phyloP scores from a whole-genome alignment of 2,329 filamentous ascomycete species.

The Curvularia verruculosa region DNA sequence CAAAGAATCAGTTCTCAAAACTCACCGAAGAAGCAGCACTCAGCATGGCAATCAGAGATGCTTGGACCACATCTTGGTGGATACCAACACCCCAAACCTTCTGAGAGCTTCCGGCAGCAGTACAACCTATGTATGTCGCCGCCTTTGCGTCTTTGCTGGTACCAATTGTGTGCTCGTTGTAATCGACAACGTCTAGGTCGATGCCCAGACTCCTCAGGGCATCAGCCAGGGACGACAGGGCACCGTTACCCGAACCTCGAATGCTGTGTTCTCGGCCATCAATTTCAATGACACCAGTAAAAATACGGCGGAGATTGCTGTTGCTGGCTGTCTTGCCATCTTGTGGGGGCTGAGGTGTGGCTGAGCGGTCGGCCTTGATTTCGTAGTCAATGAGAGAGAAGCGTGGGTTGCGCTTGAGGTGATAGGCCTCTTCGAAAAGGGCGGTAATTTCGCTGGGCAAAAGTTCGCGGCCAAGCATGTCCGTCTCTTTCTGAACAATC shows the following conservation, averaged over 20 bases:
- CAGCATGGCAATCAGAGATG: constrained; percentile 82
- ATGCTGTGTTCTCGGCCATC: constrained; percentile 81
- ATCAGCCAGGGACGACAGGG: constrained; percentile 85
- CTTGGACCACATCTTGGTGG: constrained; percentile 90
- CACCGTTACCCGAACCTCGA: constrained; percentile 82
- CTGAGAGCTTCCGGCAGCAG: constrained; percentile 67
- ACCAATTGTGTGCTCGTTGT: constrained; percentile 95
- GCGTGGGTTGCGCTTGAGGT: constrained; percentile 79
- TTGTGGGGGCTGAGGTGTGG: constrained; percentile 71
- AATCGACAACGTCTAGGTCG: constrained; percentile 88
- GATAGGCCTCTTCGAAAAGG: constrained; percentile 89
- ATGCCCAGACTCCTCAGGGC: constrained; percentile 80
- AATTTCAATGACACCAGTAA: constrained; percentile 82
- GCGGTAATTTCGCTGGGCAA: constrained; percentile 81
- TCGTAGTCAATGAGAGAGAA: constrained; percentile 91
- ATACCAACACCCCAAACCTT: constrained; percentile 91
- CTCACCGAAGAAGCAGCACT: constrained; percentile 85
- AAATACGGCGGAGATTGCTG: constrained; percentile 78
- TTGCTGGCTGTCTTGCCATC: constrained; percentile 77
- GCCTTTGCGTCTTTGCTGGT: constrained; percentile 82
- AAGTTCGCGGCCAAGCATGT: constrained; percentile 82
- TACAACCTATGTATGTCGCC: constrained; percentile 95
- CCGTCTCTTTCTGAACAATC: constrained; percentile 82
- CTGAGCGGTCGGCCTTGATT: constrained; percentile 82
- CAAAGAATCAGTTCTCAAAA: not conserved